Base-by-base conservation (phyloP, 306 rosid species). In the Trifolium subterraneum region DNA sequence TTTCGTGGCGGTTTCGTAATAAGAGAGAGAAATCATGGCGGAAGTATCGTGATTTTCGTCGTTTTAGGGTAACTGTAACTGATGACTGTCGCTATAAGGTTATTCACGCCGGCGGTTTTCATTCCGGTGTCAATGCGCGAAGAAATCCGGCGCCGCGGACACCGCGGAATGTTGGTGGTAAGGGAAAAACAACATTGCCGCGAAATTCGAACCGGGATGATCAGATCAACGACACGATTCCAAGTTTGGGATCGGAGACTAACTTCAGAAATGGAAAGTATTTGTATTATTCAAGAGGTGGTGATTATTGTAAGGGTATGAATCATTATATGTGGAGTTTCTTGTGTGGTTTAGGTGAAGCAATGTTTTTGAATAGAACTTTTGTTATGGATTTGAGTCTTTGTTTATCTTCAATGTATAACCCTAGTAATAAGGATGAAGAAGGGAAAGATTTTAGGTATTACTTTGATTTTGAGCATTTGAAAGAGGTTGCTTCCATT, bases 291-390 rank as follows among this genome's bases (percentile, higher is more conserved):
- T 90, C 99, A 1, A 76, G 98, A 13, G 99, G 99, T 51, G 99
- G 99, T 71, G 99, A 92, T 75, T 92, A 95, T 58, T 95, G 99
- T 75, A 95, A 95, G 71, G 99, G 98, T 48, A 95, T 95, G 99
- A 95, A 95, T 68, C 99, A 95, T 38, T 90, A 81, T 76, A 15
- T 92, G 80, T 95, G 99, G 99, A 95, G 99, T 78, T 90, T 92
- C 84, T 86, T 95, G 90, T 95, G 99, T 75, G 98, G 98, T 10
- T 84, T 95, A 73, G 99, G 99, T 22, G 99, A 95, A 80, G 98
- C 99, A 35, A 88, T 86, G 97, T 92, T 50, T 80, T 86, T 95
- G 92, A 90, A 92, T 79, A 84, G 98, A 75, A 95, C 99, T 6
- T 88, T 95, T 79, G 99, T 95, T 39, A 87, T 95, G 98, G 99